Evolutionary conservation across 2,329 filamentous ascomycete species (phyloP).

Genomic region (Nemania sp.): DNA sequence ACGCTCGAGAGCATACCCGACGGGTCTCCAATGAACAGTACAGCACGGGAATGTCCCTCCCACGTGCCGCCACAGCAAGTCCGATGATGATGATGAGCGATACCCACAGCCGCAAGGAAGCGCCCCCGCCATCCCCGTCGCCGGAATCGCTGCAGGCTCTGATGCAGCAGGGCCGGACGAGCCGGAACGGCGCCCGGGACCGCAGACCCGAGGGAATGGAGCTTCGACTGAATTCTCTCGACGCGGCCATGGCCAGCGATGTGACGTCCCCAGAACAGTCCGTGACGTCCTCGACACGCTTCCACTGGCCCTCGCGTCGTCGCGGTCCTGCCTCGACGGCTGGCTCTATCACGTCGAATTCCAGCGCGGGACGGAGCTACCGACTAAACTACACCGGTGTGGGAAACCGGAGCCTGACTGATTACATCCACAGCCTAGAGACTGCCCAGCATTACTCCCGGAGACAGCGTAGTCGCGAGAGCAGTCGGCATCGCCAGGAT

Average conservation of each 20-base stretch:
- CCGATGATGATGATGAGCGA: slow-evolving; percentile 68
- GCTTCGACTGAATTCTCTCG: slow-evolving; percentile 66
- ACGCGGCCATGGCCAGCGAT: slow-evolving; percentile 55
- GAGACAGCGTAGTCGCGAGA: slow-evolving; percentile 60
- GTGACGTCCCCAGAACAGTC: slow-evolving; percentile 62
- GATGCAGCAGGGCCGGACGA: slow-evolving; percentile 62
- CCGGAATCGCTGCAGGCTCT: slow-evolving; percentile 66
- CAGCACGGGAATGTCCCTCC: slow-evolving; percentile 52
- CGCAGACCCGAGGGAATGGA: slow-evolving; percentile 74
- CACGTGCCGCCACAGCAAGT: slow-evolving; percentile 69
- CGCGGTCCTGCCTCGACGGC: slow-evolving; percentile 60
- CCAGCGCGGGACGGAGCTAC: slow-evolving; percentile 54
- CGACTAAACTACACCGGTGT: slow-evolving; percentile 52
- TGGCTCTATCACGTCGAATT: slow-evolving; percentile 61
- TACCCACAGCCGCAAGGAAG: slow-evolving; percentile 48
- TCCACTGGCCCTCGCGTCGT: slow-evolving; percentile 59
- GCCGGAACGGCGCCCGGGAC: slow-evolving; percentile 73
- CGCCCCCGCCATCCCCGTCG: slow-evolving; percentile 69
- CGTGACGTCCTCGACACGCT: slow-evolving; percentile 56
- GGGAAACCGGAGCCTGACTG: slow-evolving; percentile 67
- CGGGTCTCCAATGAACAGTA: slow-evolving; percentile 51
- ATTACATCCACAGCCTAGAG: slow-evolving; percentile 86
- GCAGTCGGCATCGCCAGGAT: slow-evolving; percentile 53
- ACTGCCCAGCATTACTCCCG: slow-evolving; percentile 69
- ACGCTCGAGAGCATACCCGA: slow-evolving; percentile 41